phyloP scores from a whole-genome alignment of 352 stramenopile genomes.

The Globisporangium cylindrosporum region DNA sequence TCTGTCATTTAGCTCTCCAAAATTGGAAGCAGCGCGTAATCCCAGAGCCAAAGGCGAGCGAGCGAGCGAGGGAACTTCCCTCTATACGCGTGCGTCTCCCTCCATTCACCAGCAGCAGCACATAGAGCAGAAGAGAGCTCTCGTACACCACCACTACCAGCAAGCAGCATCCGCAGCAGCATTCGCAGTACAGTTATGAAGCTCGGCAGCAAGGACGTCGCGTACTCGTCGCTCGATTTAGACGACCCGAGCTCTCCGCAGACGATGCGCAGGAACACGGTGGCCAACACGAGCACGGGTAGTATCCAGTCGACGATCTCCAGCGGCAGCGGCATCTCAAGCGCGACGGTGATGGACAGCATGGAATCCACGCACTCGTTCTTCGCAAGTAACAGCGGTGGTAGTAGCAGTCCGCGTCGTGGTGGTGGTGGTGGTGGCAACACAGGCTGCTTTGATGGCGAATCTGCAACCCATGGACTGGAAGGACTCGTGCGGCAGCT shows the following conservation, averaged over 20 bases:
- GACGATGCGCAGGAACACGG: conserved; percentile 27
- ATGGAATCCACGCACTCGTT: conserved; percentile 12
- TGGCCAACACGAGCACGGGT: conserved; percentile 29
- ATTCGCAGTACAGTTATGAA: conserved; percentile 30
- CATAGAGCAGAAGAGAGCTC: not conserved
- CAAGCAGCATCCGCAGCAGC: not conserved
- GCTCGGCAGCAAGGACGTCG: conserved; percentile 68
- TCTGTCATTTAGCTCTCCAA: not conserved
- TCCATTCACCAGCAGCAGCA: not conserved
- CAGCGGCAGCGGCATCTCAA: conserved; percentile 23
- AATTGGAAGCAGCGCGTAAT: conserved; percentile 1
- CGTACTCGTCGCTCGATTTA: conserved; percentile 73
- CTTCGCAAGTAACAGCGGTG: not conserved
- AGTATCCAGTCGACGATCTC: conserved; percentile 41
- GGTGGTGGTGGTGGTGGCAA: not conserved
- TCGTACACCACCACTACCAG: not conserved
- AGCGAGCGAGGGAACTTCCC: not conserved
- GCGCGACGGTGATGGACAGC: conserved; percentile 12
- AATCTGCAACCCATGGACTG: conserved; percentile 20
- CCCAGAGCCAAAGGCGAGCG: not conserved
- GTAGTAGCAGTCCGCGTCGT: conserved; percentile 11
- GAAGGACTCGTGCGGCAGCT: conserved; percentile 70
- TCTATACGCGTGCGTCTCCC: not conserved
- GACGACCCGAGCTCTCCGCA: conserved; percentile 42
- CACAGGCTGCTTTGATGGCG: not conserved